A percentile compares a stretch with the other conserved stretches of the same genome.
phyloP scores from a whole-genome alignment of 2,329 filamentous ascomycete species.

The Massarina eburnea region DNA sequence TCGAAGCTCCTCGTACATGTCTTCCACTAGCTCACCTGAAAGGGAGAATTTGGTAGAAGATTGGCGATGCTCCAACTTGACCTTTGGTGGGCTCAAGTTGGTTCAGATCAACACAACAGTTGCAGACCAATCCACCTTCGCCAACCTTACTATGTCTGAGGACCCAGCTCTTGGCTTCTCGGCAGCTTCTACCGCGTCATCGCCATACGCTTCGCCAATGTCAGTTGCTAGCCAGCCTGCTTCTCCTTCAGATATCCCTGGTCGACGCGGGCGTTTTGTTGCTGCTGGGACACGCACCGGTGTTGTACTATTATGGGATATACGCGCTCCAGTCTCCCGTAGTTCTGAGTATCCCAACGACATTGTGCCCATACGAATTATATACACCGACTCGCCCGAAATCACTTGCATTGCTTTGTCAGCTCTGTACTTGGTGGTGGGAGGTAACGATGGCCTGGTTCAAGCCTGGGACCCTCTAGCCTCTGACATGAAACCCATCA shows the following conservation, averaged over 20 bases:
- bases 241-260: constrained; percentile 69
- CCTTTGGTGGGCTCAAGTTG: constrained; percentile 61
- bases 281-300: constrained; percentile 80
- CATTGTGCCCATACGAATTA: constrained; percentile 73
- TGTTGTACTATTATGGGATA: constrained; percentile 80
- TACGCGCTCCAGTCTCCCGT: constrained; percentile 64
- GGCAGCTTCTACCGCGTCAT: constrained; percentile 56
- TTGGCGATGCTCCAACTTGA: constrained; percentile 66
- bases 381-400: constrained; percentile 87
- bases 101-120: constrained; percentile 69
- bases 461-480: constrained; percentile 96
- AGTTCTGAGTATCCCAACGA: constrained; percentile 58
- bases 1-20: constrained; percentile 36
- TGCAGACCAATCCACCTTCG: constrained; percentile 74
- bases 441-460: constrained; percentile 90
- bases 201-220: constrained; percentile 56
- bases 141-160: constrained; percentile 71
- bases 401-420: constrained; percentile 82
- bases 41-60: constrained; percentile 53
- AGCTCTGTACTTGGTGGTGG: constrained; percentile 85
- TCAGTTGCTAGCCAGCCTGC: constrained; percentile 50
- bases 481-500: constrained; percentile 74
- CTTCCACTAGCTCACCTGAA: constrained; percentile 42
- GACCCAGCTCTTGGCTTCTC: constrained; percentile 70
- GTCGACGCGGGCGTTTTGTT: constrained; percentile 78